Conservation (phyloP, 2,329 filamentous ascomycete species). For the Erysiphe pulchra region DNA sequence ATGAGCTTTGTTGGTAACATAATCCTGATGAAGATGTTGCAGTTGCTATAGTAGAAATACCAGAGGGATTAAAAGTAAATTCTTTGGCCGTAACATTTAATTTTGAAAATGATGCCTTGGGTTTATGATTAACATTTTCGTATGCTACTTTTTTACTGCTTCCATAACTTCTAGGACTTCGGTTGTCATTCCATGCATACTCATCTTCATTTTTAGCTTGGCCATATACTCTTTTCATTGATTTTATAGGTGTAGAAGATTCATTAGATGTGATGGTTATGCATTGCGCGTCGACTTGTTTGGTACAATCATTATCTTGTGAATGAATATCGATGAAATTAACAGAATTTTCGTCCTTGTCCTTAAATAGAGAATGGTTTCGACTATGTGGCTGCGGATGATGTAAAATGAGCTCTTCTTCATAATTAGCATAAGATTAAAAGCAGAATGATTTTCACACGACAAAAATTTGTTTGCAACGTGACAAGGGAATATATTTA, state of each 20-base stretch:
- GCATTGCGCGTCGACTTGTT: neutral
- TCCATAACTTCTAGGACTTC: too few relatives aligned
- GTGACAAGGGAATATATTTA: too few relatives aligned
- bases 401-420: slow-evolving; percentile 33
- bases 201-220: slow-evolving; percentile 28
- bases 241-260: slow-evolving; percentile 30
- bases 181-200: slow-evolving; percentile 30
- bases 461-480: too few relatives aligned
- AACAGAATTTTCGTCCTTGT: slow-evolving; percentile 20
- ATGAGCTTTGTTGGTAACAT: neutral
- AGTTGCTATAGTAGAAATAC: slow-evolving; percentile 17
- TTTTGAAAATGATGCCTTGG: slow-evolving; percentile 47
- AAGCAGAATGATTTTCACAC: too few relatives aligned
- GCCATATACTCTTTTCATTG: slow-evolving; percentile 23
- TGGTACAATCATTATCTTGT: neutral
- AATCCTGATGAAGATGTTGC: neutral
- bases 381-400: slow-evolving; percentile 51
- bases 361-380: slow-evolving; percentile 40
- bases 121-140: slow-evolving; percentile 9
- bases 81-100: slow-evolving; percentile 77
- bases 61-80: slow-evolving; percentile 43
- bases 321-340: slow-evolving; percentile 5
- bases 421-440: slow-evolving; percentile 13
- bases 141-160: too few relatives aligned
- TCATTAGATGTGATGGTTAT: slow-evolving; percentile 7